These are phyloP conservation scores for Ophiostoma perfectum DNA, from an alignment of 2,329 filamentous ascomycete genomes.

Conservation along the genomic window DNA sequence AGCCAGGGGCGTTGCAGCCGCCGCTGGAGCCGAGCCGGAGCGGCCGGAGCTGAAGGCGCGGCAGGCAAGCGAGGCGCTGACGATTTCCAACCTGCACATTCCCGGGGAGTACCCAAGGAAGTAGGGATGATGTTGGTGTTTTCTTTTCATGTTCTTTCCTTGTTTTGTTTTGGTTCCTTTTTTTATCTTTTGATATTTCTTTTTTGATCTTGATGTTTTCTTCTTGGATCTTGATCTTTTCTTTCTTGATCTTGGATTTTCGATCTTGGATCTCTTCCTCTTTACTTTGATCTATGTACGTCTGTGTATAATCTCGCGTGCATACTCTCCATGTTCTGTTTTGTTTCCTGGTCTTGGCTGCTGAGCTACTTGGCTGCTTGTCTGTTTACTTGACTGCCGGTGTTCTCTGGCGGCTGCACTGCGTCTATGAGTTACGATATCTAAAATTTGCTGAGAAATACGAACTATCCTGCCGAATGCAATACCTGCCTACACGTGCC, in stretches of 20 bases:
- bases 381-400: too few relatives aligned
- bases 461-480: too few relatives aligned
- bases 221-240: neutral
- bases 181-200: neutral
- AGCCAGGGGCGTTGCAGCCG: neutral
- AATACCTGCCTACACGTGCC: too few relatives aligned
- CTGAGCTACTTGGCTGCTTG: too few relatives aligned
- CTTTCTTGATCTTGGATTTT: neutral
- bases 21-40: neutral
- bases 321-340: too few relatives aligned
- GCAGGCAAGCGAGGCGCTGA: conserved; percentile 43
- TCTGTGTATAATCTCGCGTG: too few relatives aligned
- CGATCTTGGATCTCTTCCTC: too few relatives aligned
- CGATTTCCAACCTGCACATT: conserved; percentile 62
- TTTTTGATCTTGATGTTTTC: neutral
- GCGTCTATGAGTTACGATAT: too few relatives aligned
- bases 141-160: neutral
- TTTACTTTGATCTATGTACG: too few relatives aligned
- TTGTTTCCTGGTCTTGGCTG: too few relatives aligned
- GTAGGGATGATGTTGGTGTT: neutral
- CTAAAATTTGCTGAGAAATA: too few relatives aligned
- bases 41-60: conserved; percentile 28
- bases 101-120: conserved; percentile 52
- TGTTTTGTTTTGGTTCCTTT: neutral
- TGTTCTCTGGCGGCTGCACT: too few relatives aligned